These are phyloP conservation scores for Geranomyces variabilis DNA, from an alignment of 192 early-diverging fungal genomes.

Conservation along the genomic window DNA sequence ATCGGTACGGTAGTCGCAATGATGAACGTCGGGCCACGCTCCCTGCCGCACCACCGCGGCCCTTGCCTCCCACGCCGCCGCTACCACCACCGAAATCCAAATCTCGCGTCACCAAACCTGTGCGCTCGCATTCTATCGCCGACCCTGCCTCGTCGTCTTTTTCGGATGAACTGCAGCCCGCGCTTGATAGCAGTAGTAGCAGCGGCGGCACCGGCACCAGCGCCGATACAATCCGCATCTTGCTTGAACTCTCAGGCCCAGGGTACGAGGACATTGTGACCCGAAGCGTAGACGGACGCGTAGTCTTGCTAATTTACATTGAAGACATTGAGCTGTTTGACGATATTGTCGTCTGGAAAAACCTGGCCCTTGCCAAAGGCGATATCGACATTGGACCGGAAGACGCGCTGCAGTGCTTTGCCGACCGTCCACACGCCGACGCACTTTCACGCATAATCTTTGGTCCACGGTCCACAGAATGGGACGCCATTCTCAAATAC, in stretches of 20 bases:
- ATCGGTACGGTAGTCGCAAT: too few species aligned
- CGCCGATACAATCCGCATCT: too few species aligned
- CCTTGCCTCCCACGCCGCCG: too few species aligned
- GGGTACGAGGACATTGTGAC: slow-evolving; percentile 24
- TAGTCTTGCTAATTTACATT: slow-evolving; percentile 20
- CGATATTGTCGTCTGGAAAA: slow-evolving; percentile 22
- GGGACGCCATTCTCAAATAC: slow-evolving; percentile 28
- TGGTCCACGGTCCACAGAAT: slow-evolving; percentile 14
- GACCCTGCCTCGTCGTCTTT: too few species aligned
- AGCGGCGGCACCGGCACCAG: too few species aligned
- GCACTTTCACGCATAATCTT: slow-evolving; percentile 19
- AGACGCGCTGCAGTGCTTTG: slow-evolving; percentile 13
- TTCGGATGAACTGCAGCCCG: too few species aligned
- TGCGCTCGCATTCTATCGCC: too few species aligned
- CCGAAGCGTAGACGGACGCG: slow-evolving; percentile 3
- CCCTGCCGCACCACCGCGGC: too few species aligned
- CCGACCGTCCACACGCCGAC: slow-evolving; percentile 18
- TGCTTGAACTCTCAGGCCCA: neutral
- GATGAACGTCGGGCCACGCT: too few species aligned
- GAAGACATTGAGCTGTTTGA: slow-evolving; percentile 29
- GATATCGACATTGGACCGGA: neutral
- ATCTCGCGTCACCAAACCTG: too few species aligned
- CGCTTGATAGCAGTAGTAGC: too few species aligned
- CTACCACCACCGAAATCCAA: too few species aligned
- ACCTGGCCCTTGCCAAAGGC: neutral